Evolutionary conservation across 805 yeast genomes (phyloP).

Genomic region (Brettanomyces nanus): DNA sequence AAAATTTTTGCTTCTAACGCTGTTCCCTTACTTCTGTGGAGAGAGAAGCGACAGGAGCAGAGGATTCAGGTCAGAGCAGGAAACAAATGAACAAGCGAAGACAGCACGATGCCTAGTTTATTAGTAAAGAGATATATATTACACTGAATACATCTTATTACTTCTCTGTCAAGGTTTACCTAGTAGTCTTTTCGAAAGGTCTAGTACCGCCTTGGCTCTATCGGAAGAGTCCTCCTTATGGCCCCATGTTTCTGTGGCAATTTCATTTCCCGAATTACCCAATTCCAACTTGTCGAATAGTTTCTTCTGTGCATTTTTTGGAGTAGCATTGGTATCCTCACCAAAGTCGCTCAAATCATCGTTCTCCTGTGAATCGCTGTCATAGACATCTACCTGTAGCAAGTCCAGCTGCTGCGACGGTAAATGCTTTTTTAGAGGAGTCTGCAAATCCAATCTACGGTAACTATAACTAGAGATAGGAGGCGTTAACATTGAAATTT

Average conservation of each 20-base stretch:
- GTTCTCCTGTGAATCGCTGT: constrained; percentile 5
- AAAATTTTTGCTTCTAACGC: constrained; percentile 55
- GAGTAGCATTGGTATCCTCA: background rate
- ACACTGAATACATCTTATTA: background rate
- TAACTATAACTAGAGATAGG: background rate
- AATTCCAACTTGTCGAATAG: constrained; percentile 1
- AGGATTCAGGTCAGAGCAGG: constrained; percentile 13
- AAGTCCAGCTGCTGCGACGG: background rate
- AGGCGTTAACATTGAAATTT: background rate
- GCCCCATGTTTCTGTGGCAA: constrained; percentile 5
- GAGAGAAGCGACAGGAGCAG: constrained; percentile 29
- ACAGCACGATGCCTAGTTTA: background rate
- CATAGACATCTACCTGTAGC: constrained; percentile 2
- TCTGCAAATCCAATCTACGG: background rate
- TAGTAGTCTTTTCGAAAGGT: background rate
- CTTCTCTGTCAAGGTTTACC: background rate
- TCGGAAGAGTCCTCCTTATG: background rate
- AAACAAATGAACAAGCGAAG: constrained; percentile 1
- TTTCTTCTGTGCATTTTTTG: background rate
- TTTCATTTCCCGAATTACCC: background rate
- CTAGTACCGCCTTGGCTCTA: background rate
- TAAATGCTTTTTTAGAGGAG: too few relatives aligned
- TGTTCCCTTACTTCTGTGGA: constrained; percentile 46
- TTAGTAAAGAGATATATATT: constrained; percentile 1
- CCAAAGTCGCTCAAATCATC: constrained; percentile 4